Evolutionary conservation across 306 rosid genomes (phyloP), one percentile per base, ranked within the genome.

Genomic region (Prunus mongolica): DNA sequence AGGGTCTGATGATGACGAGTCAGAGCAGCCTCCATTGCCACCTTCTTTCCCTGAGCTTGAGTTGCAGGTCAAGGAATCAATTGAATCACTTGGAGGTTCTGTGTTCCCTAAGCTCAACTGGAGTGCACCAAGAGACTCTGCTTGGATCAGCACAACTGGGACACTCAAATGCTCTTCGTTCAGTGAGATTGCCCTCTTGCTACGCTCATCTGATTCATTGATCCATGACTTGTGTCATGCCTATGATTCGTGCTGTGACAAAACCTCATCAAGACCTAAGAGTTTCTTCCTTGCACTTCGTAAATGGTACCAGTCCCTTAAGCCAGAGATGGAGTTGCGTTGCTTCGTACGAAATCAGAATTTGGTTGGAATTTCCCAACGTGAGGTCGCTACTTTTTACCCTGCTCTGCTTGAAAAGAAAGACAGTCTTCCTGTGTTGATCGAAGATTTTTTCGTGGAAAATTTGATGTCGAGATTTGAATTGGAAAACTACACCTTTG

Each of bases 51-150:
- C 93, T 8, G 91, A 91, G 49, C 96, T 93, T 27, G 96, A 93
- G 75, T 68, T 85, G 77, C 72, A 86, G 79, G 76, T 91, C 27
- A 93, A 88, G 80, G 90, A 80, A 27, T 93, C 93, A 12, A 86
- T 91, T 11, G 81, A 76, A 72, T 83, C 91, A 27, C 92, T 93
- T 73, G 93, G 97, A 15, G 97, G 92, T 64, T 87, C 86, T 2
- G 81, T 88, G 72, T 89, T 91, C 69, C 97, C 98, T 8, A 93
- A 93, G 77, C 72, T 93, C 78, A 93, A 89, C 78, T 89, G 97
- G 98, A 89, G 91, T 74, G 91, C 98, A 20, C 98, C 98, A 5
- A 93, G 91, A 76, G 96, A 93, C 71, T 78, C 96, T 9, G 87
- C 93, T 24, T 93, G 96, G 97, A 91, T 93, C 41, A 88, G 92